Evolutionary conservation across 75 land plant species (phyloP).

Genomic region (Picea sitchensis): DNA sequence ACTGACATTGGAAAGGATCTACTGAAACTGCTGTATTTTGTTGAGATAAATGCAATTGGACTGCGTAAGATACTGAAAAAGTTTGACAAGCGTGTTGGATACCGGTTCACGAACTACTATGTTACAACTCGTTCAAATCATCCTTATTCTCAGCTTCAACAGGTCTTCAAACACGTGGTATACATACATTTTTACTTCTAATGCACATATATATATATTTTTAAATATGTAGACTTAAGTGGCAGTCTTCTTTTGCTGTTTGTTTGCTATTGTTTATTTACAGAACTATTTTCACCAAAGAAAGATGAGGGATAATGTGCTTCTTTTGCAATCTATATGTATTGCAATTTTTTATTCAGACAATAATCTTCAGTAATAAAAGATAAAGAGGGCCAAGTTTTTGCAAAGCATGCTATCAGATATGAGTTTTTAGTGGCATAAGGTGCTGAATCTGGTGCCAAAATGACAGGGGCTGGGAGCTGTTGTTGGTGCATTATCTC

Average conservation of each 20-base stretch:
- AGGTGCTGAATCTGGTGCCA: not conserved
- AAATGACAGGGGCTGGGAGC: conserved; percentile 34
- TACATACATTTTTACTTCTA: not conserved
- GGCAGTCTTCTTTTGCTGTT: conserved; percentile 7
- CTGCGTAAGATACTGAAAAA: conserved; percentile 42
- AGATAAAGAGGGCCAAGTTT: not conserved
- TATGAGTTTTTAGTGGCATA: not conserved
- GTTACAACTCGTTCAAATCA: conserved; percentile 46
- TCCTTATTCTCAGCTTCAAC: conserved; percentile 52
- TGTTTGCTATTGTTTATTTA: not conserved
- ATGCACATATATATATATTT: not conserved
- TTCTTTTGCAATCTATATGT: conserved; percentile 1
- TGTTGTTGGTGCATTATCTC: conserved; percentile 33
- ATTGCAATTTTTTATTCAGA: not conserved
- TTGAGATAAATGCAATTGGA: conserved; percentile 44
- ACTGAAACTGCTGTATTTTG: conserved; percentile 32
- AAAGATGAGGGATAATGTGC: not conserved
- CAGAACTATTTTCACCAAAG: not conserved
- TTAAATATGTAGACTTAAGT: not conserved
- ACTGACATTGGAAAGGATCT: conserved; percentile 26
- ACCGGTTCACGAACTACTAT: conserved; percentile 40
- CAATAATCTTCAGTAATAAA: not conserved
- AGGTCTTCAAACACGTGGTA: conserved; percentile 52
- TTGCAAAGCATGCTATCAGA: not conserved
- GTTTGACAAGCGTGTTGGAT: conserved; percentile 41